These are phyloP conservation scores for Paralagenidium karlingii DNA, from an alignment of 352 stramenopile genomes.

Conservation along the genomic window DNA sequence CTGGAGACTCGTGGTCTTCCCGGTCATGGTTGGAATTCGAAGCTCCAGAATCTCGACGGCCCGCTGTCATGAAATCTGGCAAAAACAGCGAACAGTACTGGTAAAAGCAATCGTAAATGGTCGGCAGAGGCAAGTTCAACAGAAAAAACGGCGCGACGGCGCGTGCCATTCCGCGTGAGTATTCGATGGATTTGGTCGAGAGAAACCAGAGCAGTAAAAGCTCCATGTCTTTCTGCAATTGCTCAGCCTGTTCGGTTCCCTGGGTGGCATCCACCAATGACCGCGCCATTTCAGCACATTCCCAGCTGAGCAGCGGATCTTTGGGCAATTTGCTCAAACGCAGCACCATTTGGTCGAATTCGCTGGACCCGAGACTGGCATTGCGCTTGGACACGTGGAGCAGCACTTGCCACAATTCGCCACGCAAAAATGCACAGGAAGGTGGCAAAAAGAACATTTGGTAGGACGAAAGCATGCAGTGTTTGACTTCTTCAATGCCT, in stretches of 20 bases:
- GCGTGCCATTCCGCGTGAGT: constrained; percentile 58
- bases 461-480: constrained; percentile 37
- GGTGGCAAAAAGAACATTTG: constrained; percentile 25
- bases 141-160: constrained; percentile 65
- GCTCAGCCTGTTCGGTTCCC: constrained; percentile 6
- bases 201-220: constrained; percentile 71
- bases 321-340: constrained; percentile 47
- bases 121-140: constrained; percentile 50
- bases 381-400: constrained; percentile 73
- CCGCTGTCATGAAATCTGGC: constrained; percentile 37
- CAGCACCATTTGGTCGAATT: constrained; percentile 62
- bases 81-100: constrained; percentile 67
- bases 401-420: constrained; percentile 73
- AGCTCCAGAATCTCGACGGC: neutral
- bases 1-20: constrained; percentile 13
- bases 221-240: constrained; percentile 50
- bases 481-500: constrained; percentile 55
- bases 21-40: too few species aligned
- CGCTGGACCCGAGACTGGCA: constrained; percentile 44
- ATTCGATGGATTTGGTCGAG: constrained; percentile 66
- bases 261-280: constrained; percentile 14
- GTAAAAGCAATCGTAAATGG: constrained; percentile 81
- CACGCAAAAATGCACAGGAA: constrained; percentile 29
- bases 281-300: constrained; percentile 30
- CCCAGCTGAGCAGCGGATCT: constrained; percentile 40